Evolutionary conservation across 2,329 filamentous ascomycete species (phyloP).

Genomic region (Alternaria gansuensis): DNA sequence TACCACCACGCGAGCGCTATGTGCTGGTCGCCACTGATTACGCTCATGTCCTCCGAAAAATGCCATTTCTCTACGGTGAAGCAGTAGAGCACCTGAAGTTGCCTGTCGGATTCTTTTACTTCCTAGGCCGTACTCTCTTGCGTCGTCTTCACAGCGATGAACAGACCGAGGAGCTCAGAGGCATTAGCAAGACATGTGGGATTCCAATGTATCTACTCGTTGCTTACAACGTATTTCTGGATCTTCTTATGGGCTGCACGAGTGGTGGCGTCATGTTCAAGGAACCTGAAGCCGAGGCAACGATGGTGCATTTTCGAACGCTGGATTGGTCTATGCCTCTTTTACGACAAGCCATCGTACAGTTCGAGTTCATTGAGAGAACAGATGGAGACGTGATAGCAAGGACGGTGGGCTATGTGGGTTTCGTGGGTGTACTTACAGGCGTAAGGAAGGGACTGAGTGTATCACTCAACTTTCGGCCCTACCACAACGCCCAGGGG

Average conservation of each 20-base stretch:
- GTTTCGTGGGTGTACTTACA: constrained; percentile 62
- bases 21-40: constrained; percentile 59
- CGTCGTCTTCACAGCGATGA: constrained; percentile 62
- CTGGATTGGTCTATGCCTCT: constrained; percentile 59
- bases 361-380: constrained; percentile 52
- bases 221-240: constrained; percentile 69
- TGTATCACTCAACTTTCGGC: constrained; percentile 62
- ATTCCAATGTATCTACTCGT: constrained; percentile 69
- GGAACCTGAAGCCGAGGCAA: constrained; percentile 27
- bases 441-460: constrained; percentile 60
- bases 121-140: constrained; percentile 59
- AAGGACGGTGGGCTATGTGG: constrained; percentile 61
- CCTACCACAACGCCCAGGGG: constrained; percentile 57
- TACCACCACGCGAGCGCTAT: constrained; percentile 63
- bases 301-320: constrained; percentile 65
- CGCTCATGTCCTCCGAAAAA: constrained; percentile 53
- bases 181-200: constrained; percentile 62
- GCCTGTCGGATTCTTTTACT: constrained; percentile 23
- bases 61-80: constrained; percentile 63
- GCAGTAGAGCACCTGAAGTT: constrained; percentile 50
- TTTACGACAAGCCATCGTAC: constrained; percentile 55
- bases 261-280: constrained; percentile 60
- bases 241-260: constrained; percentile 72
- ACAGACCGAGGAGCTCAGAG: constrained; percentile 68
- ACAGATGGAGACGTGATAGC: constrained; percentile 54